Percentiles rank a stretch among this genome's conserved stretches.
These are phyloP conservation scores for Fraxinus velutina DNA, from an alignment of 305 asterid genomes.

Conservation along the genomic window DNA sequence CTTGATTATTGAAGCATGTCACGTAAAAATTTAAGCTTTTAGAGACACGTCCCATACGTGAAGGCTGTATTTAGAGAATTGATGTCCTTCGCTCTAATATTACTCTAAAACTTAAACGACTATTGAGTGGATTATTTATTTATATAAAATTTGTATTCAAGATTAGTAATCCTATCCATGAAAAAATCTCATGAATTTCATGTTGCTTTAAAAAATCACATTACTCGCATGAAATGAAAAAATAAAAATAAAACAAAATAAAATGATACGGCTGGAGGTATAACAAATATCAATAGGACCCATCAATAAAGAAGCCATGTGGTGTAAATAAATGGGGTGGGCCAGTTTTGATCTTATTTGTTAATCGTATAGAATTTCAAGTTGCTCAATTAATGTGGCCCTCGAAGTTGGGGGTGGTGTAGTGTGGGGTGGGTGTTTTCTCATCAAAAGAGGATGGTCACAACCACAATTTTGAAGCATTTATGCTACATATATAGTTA, in stretches of 20 bases:
- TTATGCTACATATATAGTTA: no score
- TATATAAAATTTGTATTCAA: not conserved
- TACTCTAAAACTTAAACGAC: not conserved
- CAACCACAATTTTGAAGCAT: not conserved
- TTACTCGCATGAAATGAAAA: not conserved
- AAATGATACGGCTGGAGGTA: not conserved
- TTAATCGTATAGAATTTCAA: not conserved
- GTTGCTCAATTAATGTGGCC: not conserved
- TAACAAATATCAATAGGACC: not conserved
- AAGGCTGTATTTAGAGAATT: not conserved
- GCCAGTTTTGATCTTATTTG: not conserved
- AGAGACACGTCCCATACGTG: not conserved
- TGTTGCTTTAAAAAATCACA: not conserved
- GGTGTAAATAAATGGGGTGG: not conserved
- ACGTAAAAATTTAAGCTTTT: not conserved
- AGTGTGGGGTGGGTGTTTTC: not conserved
- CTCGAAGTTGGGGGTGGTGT: not conserved
- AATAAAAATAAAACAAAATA: not conserved
- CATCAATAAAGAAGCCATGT: not conserved
- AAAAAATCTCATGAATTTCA: not conserved
- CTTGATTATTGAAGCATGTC: not conserved
- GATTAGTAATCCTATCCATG: not conserved
- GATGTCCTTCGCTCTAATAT: not conserved
- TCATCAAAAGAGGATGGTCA: not conserved
- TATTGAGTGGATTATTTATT: not conserved